Evolutionary conservation across 257 asterid species (phyloP).

Genomic region (Primulina huaijiensis): DNA sequence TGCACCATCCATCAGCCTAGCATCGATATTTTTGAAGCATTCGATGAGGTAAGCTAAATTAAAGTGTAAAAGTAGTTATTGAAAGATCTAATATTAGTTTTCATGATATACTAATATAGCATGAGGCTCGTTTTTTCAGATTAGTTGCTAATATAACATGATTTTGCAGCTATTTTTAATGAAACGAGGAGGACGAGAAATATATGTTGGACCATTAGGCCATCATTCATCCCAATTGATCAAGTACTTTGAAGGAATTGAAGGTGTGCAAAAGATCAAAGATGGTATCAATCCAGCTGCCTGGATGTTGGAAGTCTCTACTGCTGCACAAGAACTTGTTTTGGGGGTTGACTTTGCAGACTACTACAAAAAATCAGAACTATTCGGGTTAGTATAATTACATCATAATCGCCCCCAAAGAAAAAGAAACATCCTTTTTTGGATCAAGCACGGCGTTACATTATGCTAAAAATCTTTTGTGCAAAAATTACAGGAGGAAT

Average conservation of each 20-base stretch:
- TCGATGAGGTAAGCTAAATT: slow-evolving; percentile 42
- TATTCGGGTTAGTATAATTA: slow-evolving; percentile 35
- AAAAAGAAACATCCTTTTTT: neutral
- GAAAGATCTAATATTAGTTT: neutral
- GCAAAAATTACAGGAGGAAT: slow-evolving; percentile 20
- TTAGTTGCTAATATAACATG: neutral
- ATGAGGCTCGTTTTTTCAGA: neutral
- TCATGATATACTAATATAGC: slow-evolving; percentile 14
- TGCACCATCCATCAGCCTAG: slow-evolving; percentile 73
- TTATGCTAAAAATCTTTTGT: neutral
- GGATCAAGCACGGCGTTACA: neutral
- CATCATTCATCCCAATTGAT: slow-evolving; percentile 46
- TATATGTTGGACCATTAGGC: slow-evolving; percentile 52
- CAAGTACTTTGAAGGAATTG: slow-evolving; percentile 44
- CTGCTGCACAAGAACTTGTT: slow-evolving; percentile 43
- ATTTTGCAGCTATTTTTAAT: slow-evolving; percentile 48
- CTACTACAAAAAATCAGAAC: slow-evolving; percentile 42
- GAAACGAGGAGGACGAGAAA: slow-evolving; percentile 63
- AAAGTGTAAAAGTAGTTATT: neutral
- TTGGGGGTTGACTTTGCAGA: slow-evolving; percentile 52
- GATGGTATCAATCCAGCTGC: slow-evolving; percentile 67
- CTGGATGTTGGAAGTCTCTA: slow-evolving; percentile 64
- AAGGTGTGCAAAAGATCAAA: slow-evolving; percentile 44
- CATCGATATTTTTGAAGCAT: slow-evolving; percentile 65
- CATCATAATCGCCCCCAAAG: neutral